Base-by-base conservation (phyloP, 2,329 filamentous ascomycete species). In the Exophiala alcalophila region DNA sequence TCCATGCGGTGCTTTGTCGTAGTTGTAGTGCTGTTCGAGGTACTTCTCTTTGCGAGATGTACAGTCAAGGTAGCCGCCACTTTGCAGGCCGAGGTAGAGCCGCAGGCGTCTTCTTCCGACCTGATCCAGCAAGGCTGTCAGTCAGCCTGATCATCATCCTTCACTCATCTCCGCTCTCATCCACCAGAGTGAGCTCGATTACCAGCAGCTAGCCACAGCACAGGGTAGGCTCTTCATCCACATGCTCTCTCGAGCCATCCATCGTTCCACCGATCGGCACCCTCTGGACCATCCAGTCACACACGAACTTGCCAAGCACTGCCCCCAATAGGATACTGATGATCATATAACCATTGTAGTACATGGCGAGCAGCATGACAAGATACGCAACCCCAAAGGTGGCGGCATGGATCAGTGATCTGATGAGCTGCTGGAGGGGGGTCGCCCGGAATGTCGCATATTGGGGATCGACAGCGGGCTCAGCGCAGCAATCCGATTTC, bases 291-390 rank as follows among this genome's bases (percentile, higher is more conserved):
- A 45, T 42, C 83, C 84, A 90, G 20, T 80, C 76, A 61, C 87
- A 90, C 45, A 86, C 59, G 52, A 89, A 86, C 8, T 76, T 72
- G n/a, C 86, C 87, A 3, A 90, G 44, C 50, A 79, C 86, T 0
- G 83, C 79, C 1, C 87, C 87, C 40, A 91, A 75, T 50, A 91
- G 78, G 61, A 92, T 87, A 54, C 80, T 86, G 46, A 91, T 82
- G 61, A 92, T 86, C 49, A 92, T 74, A 63, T 87, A 92, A 8
- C 82, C 78, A 46, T 81, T 81, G 62, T 73, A 81, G 52, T 78
- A 80, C 77, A 81, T 81, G 14, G 76, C 74, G 14, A 40, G 16
- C 42, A 74, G 65, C 86, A 92, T 91, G 58, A 90, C 64, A 53
- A 91, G 79, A 61, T 91, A 40, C 15, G 38, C 38, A 9, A 40